Evolutionary conservation across 2,329 filamentous ascomycete genomes (phyloP).

Genomic region (Scytalidium lignicola): DNA sequence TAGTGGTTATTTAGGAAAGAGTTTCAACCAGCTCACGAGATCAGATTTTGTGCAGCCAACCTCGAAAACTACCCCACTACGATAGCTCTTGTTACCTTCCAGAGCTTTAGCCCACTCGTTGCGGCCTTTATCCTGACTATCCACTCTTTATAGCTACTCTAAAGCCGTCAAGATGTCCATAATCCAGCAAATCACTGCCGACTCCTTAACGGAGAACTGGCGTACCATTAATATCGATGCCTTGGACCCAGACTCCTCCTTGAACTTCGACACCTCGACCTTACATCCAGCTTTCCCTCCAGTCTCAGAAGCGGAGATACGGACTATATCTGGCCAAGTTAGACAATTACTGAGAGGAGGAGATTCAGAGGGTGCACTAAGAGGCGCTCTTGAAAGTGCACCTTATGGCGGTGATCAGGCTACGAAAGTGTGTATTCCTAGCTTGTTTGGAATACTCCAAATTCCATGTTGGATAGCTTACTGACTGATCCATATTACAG

Average conservation of each 20-base stretch:
- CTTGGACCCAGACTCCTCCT: conserved; percentile 80
- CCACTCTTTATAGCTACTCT: background rate
- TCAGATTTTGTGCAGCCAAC: background rate
- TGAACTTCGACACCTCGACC: conserved; percentile 86
- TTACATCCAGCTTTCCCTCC: conserved; percentile 74
- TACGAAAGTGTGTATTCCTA: conserved; percentile 45
- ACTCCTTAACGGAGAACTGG: conserved; percentile 60
- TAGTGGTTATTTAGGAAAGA: too few relatives aligned
- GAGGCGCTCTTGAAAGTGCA: conserved; percentile 77
- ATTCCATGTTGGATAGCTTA: background rate
- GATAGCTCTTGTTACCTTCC: background rate
- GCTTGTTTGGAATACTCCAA: background rate
- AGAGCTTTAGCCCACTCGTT: background rate
- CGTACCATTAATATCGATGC: conserved; percentile 94
- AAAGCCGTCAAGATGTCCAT: conserved; percentile 52
- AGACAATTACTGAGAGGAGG: conserved; percentile 82
- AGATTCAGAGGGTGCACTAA: conserved; percentile 80
- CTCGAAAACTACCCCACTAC: background rate
- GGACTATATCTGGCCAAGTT: conserved; percentile 73
- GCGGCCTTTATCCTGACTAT: background rate
- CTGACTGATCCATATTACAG: conserved; percentile 36
- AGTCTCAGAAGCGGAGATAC: conserved; percentile 71
- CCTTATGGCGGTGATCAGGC: conserved; percentile 62
- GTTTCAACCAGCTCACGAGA: background rate
- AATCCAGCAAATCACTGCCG: conserved; percentile 58